A percentile compares a stretch with the other conserved stretches of the same genome.
These are phyloP conservation scores for Erythrophleum ivorense DNA, from an alignment of 331 rosid species.

Conservation along the genomic window DNA sequence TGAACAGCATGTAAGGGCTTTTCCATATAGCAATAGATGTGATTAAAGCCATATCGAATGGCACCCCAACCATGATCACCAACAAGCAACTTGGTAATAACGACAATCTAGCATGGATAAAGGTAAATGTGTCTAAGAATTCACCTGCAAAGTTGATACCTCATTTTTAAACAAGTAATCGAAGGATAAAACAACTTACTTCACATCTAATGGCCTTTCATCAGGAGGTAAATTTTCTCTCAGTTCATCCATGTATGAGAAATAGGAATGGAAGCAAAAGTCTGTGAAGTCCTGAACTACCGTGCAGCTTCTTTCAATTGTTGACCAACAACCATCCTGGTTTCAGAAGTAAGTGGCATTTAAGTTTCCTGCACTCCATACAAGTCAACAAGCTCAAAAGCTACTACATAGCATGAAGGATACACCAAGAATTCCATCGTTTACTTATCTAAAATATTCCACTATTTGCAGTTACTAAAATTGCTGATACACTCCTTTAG, in stretches of 20 bases:
- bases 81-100: conserved; percentile 71
- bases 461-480: background rate
- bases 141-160: background rate
- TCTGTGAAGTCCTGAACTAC: conserved; percentile 74
- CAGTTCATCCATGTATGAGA: conserved; percentile 85
- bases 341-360: conserved; percentile 29
- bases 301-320: conserved; percentile 65
- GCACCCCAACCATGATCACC: conserved; percentile 61
- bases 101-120: conserved; percentile 50
- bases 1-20: conserved; percentile 79
- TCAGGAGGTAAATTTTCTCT: conserved; percentile 58
- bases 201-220: conserved; percentile 66
- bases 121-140: background rate
- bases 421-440: background rate
- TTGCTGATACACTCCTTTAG: background rate
- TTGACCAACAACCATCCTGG: conserved; percentile 80
- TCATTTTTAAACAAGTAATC: background rate
- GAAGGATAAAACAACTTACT: conserved; percentile 39
- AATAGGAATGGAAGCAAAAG: conserved; percentile 81
- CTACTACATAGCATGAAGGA: background rate
- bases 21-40: conserved; percentile 70
- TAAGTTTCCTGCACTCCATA: conserved; percentile 26
- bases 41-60: conserved; percentile 55
- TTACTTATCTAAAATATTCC: background rate
- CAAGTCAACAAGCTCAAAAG: conserved; percentile 7